phyloP scores from a whole-genome alignment of 805 yeast genomes.

The Wickerhamiella alocasiicola region DNA sequence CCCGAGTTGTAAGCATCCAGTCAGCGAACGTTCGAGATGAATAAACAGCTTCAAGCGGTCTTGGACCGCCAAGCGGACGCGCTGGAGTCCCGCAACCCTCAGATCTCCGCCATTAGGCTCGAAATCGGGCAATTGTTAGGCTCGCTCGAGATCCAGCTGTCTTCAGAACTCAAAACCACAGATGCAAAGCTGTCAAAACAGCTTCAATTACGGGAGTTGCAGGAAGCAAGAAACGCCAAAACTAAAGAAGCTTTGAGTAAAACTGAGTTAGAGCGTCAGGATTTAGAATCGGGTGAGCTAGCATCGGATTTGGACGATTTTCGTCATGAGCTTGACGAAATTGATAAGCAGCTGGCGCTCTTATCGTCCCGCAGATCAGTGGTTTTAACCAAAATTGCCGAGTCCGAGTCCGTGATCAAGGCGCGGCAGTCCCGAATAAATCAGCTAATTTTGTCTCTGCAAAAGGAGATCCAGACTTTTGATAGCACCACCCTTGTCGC shows the following conservation, averaged over 20 bases:
- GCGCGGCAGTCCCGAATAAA: not conserved
- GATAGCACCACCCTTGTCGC: not conserved
- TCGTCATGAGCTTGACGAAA: slow-evolving; percentile 2
- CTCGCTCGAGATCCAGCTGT: not conserved
- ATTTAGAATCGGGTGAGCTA: not conserved
- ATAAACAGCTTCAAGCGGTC: slow-evolving; percentile 13
- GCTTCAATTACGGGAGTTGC: not conserved
- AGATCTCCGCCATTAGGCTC: slow-evolving; percentile 8
- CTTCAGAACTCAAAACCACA: not conserved
- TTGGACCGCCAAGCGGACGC: slow-evolving; percentile 21
- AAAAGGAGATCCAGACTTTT: not conserved
- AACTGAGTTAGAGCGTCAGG: not conserved
- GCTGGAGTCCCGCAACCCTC: slow-evolving; percentile 16
- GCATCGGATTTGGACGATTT: not conserved
- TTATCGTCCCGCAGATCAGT: not conserved
- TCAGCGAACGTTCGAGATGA: no score
- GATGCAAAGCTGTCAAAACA: not conserved
- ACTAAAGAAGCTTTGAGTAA: not conserved
- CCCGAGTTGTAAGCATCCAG: no score
- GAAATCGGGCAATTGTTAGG: slow-evolving; percentile 10
- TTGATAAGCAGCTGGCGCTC: slow-evolving; percentile 5
- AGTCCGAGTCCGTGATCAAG: not conserved
- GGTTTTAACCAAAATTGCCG: not conserved
- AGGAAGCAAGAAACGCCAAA: not conserved
- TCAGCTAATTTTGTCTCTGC: not conserved